A percentile compares a stretch with the other conserved stretches of the same genome.
These are phyloP conservation scores for Penicillium thymicola DNA, from an alignment of 2,329 filamentous ascomycete species.

Conservation along the genomic window DNA sequence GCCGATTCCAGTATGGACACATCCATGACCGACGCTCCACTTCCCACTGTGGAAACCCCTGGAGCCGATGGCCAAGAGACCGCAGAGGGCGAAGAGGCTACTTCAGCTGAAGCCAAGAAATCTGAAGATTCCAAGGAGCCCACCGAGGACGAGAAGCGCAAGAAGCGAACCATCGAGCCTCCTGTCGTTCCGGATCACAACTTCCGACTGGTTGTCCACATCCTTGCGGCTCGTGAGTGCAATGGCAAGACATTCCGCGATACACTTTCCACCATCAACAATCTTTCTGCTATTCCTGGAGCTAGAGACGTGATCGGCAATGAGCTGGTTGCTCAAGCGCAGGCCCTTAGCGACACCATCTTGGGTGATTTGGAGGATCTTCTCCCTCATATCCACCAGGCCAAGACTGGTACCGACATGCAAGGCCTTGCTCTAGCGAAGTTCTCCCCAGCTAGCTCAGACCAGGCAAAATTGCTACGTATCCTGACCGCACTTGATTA, in stretches of 20 bases:
- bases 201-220: conserved; percentile 89
- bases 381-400: conserved; percentile 79
- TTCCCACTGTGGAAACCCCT: conserved; percentile 30
- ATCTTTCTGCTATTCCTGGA: conserved; percentile 86
- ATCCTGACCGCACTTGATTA: conserved; percentile 94
- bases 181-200: conserved; percentile 87
- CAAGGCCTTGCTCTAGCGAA: conserved; percentile 91
- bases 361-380: conserved; percentile 80
- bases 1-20: conserved; percentile 37
- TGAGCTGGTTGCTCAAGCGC: conserved; percentile 84
- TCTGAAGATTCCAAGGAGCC: conserved; percentile 39
- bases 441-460: conserved; percentile 92
- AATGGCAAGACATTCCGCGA: conserved; percentile 98
- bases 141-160: conserved; percentile 50
- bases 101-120: conserved; percentile 25
- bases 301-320: conserved; percentile 89
- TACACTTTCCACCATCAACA: conserved; percentile 97
- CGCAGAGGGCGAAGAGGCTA: conserved; percentile 33
- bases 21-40: conserved; percentile 38
- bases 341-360: conserved; percentile 78
- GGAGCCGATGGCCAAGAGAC: conserved; percentile 26
- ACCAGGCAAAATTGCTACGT: conserved; percentile 91
- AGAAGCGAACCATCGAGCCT: conserved; percentile 66
- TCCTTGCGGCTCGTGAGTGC: conserved; percentile 92
- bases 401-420: conserved; percentile 86